These are phyloP conservation scores for Sugiyamaella qingdaonensis DNA, from an alignment of 805 yeast genomes.

Conservation along the genomic window DNA sequence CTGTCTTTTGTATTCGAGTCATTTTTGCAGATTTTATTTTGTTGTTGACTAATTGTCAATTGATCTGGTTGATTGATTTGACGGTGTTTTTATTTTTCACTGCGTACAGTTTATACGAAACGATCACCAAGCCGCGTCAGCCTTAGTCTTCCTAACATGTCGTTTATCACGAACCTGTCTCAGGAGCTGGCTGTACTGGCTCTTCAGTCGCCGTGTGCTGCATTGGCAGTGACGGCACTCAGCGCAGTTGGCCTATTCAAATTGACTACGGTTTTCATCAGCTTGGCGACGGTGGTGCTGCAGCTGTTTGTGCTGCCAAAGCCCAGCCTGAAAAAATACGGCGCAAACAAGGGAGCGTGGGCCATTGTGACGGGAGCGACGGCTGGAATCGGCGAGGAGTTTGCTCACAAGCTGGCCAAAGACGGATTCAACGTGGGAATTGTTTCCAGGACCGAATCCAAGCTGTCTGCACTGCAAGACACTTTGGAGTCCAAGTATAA, in stretches of 20 bases:
- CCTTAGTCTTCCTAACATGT: background rate
- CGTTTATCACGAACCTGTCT: background rate
- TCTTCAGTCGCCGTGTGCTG: constrained; percentile 11
- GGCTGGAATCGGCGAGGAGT: constrained; percentile 96
- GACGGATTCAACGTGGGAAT: constrained; percentile 80
- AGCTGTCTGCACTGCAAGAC: constrained; percentile 60
- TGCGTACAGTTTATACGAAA: no score
- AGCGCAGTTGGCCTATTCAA: constrained; percentile 51
- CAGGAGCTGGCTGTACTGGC: constrained; percentile 2
- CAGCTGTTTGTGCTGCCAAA: constrained; percentile 62
- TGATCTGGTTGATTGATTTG: no score
- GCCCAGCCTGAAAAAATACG: constrained; percentile 53
- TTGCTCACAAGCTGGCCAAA: constrained; percentile 76
- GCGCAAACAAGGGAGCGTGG: constrained; percentile 73
- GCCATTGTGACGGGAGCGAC: constrained; percentile 98
- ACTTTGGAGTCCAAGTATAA: constrained; percentile 58
- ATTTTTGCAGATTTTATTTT: no score
- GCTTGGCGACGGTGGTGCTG: constrained; percentile 48
- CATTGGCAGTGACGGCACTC: constrained; percentile 10
- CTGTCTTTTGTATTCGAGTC: no score
- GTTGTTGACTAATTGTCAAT: no score
- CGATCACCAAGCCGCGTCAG: no score
- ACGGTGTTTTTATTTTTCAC: no score
- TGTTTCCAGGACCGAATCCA: constrained; percentile 78
- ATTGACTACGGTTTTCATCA: constrained; percentile 47